A percentile compares a stretch with the other conserved stretches of the same genome.
Conservation (phyloP, 208 protist species). For the Leishmania guyanensis region DNA sequence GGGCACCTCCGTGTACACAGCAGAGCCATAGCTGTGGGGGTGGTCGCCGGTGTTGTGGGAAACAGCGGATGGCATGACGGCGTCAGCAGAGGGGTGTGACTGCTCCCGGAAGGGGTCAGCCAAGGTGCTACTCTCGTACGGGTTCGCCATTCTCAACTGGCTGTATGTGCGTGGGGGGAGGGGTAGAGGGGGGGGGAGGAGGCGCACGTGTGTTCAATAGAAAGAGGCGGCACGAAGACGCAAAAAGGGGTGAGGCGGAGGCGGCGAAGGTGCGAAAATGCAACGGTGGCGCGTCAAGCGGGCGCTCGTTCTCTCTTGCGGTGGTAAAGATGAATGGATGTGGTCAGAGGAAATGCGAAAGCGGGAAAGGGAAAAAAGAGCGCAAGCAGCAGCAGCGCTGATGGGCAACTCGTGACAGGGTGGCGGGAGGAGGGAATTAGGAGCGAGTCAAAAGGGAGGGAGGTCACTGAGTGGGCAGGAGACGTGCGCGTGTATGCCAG, state of each 20-base stretch:
- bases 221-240: background rate
- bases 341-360: background rate
- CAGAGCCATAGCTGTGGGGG: constrained; percentile 18
- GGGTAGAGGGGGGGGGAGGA: background rate
- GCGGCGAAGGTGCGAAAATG: background rate
- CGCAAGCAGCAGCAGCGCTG: background rate
- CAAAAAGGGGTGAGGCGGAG: background rate
- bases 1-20: constrained; percentile 15
- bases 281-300: background rate
- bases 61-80: constrained; percentile 6
- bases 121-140: constrained; percentile 43
- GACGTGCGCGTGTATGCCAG: background rate
- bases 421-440: background rate
- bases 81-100: background rate
- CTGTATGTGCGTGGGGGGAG: background rate
- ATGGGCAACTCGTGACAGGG: background rate
- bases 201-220: background rate
- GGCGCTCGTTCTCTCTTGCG: background rate
- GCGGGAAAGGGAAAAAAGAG: background rate
- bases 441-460: background rate
- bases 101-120: constrained; percentile 67
- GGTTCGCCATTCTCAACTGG: constrained; percentile 52
- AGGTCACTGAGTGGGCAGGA: background rate
- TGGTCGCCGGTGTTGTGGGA: background rate
- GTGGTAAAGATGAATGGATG: background rate